Percentiles rank a stretch among this genome's conserved stretches.
Conservation (phyloP, 176 grass and related monocot genomes). For the Carex parvula region DNA sequence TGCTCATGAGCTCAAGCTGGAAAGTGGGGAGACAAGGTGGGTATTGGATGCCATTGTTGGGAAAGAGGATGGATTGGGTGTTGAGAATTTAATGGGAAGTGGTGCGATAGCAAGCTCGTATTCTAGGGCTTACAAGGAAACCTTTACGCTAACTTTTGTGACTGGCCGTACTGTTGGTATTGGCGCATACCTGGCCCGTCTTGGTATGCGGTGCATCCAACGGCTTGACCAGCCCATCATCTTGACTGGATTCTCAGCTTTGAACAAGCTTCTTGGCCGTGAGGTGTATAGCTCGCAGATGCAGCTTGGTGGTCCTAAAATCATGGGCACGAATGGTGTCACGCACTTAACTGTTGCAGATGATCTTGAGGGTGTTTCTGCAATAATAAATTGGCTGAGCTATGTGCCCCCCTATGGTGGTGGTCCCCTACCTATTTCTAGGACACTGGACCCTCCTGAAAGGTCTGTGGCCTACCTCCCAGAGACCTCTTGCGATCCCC, state of each 20-base stretch:
- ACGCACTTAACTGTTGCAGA: constrained; percentile 92
- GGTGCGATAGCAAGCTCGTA: constrained; percentile 92
- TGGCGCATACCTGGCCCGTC: constrained; percentile 93
- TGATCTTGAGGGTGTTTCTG: constrained; percentile 95
- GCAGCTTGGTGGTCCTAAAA: constrained; percentile 98
- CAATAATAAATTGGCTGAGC: constrained; percentile 95
- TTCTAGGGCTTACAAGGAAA: constrained; percentile 92
- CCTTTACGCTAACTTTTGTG: constrained; percentile 95
- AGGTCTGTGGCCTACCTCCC: constrained; percentile 71
- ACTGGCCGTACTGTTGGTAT: constrained; percentile 93
- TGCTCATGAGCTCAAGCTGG: constrained; percentile 80
- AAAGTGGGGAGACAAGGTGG: constrained; percentile 90
- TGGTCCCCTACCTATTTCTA: constrained; percentile 85
- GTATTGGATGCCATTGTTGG: constrained; percentile 90
- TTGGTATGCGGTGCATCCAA: constrained; percentile 98
- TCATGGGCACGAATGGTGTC: constrained; percentile 99
- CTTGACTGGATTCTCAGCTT: constrained; percentile 79
- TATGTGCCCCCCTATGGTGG: constrained; percentile 91
- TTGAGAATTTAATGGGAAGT: constrained; percentile 93
- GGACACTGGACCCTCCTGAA: constrained; percentile 78
- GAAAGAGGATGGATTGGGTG: constrained; percentile 85
- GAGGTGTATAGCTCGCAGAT: constrained; percentile 99
- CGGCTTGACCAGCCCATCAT: constrained; percentile 97
- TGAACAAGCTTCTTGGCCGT: constrained; percentile 95
- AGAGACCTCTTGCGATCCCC: constrained; percentile 89